Base-by-base conservation (phyloP, 2,329 filamentous ascomycete genomes). In the Thielaviopsis punctulata region DNA sequence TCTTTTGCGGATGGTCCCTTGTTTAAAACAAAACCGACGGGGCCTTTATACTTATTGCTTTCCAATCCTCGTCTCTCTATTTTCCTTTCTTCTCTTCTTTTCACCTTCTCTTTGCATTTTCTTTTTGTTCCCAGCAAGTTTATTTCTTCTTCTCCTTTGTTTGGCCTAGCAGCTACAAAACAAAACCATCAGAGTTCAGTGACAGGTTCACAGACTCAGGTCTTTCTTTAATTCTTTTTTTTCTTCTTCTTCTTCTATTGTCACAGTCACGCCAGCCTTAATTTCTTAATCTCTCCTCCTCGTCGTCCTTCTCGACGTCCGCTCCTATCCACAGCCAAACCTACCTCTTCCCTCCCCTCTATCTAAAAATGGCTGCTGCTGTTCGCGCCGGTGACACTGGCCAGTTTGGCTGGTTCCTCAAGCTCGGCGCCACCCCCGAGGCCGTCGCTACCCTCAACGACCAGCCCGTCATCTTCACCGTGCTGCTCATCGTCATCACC, bases 371-470 rank as follows among this genome's bases (percentile, higher is more conserved):
- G 54, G 50, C 54, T 43, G 54, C 54, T 25, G 50, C 51, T 30
- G 36, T 57, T 41, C 52, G 48, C 49, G 49, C 48, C 25, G 45
- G 45, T 25, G 45, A 56, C 23, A 51, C 46, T 58, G 73, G 70
- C 56, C 68, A 75, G 62, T 79, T 79, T 62, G 73, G 72, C 62
- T 80, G 72, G 68, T 72, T 80, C 58, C 60, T 60, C 59, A 69
- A 65, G 55, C 71, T 80, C 59, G 76, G 76, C 63, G 76, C 76
- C 48, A 79, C 76, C 18, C 66, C 69, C 33, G 65, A 77, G 61
- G 76, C 75, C 58, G 73, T 80, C 59, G 74, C 73, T 57, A 70
- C 72, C 51, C 68, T 80, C 61, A 79, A 79, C 65, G 75, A 79
- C 60, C 76, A 80, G 63, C 76, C 76, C 21, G 66, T 72, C 56